phyloP scores from a whole-genome alignment of 73 alveolate species.

The Stentor roeselii region DNA sequence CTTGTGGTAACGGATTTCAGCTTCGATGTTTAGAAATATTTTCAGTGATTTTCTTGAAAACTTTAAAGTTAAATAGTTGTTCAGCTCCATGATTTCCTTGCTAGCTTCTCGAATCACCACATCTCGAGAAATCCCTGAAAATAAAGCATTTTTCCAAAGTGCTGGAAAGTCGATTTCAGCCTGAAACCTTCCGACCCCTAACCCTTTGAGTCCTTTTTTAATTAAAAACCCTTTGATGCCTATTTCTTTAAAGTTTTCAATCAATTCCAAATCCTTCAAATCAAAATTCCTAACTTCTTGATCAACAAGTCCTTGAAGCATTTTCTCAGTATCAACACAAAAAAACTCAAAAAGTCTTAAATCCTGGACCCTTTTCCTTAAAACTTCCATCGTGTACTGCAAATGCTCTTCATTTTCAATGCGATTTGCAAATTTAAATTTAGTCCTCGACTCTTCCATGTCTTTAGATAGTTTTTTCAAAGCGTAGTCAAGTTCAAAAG shows the following conservation, averaged over 20 bases:
- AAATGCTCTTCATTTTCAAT: conserved; percentile 77
- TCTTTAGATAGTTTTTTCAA: conserved; percentile 68
- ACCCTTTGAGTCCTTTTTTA: too few relatives aligned
- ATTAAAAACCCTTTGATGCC: neutral
- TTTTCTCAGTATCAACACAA: neutral
- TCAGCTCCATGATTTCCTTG: neutral
- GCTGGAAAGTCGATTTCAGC: neutral
- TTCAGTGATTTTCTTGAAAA: neutral
- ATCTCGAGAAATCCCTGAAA: neutral
- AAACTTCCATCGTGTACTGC: conserved; percentile 48
- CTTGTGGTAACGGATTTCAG: neutral
- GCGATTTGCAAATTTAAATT: conserved; percentile 65
- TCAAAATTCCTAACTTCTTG: neutral
- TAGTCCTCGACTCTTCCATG: conserved; percentile 50
- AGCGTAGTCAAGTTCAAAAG: conserved; percentile 81
- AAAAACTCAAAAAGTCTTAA: neutral
- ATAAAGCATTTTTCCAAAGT: neutral
- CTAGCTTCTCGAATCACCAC: neutral
- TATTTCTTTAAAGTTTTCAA: too few relatives aligned
- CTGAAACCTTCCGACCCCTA: neutral
- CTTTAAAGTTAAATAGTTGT: neutral
- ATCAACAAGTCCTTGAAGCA: neutral
- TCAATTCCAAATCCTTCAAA: neutral
- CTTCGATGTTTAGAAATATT: neutral
- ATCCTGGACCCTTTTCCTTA: conserved; percentile 36